A percentile compares a stretch with the other conserved stretches of the same genome.
phyloP scores from a whole-genome alignment of 2,329 filamentous ascomycete genomes.

The Cordyceps javanica region DNA sequence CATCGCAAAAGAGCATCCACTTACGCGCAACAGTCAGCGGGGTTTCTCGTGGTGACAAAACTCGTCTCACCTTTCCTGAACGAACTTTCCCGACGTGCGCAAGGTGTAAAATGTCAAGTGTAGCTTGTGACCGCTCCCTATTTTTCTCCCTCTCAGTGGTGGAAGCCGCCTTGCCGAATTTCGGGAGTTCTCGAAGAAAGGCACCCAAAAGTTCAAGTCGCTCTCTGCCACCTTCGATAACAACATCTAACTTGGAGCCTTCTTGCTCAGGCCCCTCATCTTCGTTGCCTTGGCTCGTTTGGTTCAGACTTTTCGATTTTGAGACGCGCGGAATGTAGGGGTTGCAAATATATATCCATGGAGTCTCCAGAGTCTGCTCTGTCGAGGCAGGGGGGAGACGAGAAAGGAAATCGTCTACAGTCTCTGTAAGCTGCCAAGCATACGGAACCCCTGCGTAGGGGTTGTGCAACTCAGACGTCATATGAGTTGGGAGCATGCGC shows the following conservation, averaged over 20 bases:
- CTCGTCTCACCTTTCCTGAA: slow-evolving; percentile 54
- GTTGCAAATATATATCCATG: slow-evolving; percentile 72
- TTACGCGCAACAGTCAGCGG: slow-evolving; percentile 23
- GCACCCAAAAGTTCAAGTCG: slow-evolving; percentile 39
- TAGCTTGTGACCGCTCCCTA: slow-evolving; percentile 42
- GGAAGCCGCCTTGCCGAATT: slow-evolving; percentile 26
- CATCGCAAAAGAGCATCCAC: slow-evolving; percentile 68
- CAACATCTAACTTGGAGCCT: slow-evolving; percentile 39
- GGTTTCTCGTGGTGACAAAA: background rate
- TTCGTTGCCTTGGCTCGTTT: slow-evolving; percentile 38
- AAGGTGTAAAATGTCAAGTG: slow-evolving; percentile 51
- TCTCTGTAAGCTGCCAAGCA: slow-evolving; percentile 60
- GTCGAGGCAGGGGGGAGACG: slow-evolving; percentile 65
- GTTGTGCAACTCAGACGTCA: slow-evolving; percentile 45
- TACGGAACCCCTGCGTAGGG: slow-evolving; percentile 47
- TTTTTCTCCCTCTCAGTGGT: slow-evolving; percentile 42
- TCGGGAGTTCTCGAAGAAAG: slow-evolving; percentile 44
- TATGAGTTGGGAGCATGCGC: slow-evolving; percentile 14
- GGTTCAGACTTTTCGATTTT: slow-evolving; percentile 28
- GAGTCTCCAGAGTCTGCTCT: slow-evolving; percentile 34
- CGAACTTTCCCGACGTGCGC: slow-evolving; percentile 54
- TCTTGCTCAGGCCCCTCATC: slow-evolving; percentile 43
- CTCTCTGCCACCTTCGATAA: slow-evolving; percentile 47
- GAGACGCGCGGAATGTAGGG: slow-evolving; percentile 42
- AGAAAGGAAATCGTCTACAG: slow-evolving; percentile 56